These are phyloP conservation scores for Ophiognomonia clavigignenti-juglandacearum DNA, from an alignment of 2,329 filamentous ascomycete species.

Conservation along the genomic window DNA sequence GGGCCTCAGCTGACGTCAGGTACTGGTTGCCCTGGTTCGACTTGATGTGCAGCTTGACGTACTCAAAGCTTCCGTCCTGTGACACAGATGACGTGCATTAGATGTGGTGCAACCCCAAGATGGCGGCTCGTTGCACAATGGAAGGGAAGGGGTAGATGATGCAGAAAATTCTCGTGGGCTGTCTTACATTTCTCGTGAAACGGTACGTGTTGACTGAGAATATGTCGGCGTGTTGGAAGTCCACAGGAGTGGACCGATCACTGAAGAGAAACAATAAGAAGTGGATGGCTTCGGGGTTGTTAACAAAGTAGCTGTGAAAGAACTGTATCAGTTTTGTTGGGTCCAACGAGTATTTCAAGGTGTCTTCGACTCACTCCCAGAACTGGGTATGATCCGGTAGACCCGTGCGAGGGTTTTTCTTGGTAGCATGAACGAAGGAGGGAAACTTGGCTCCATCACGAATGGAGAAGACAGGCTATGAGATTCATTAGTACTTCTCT, in stretches of 20 bases:
- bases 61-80: conserved; percentile 15
- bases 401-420: conserved; percentile 20
- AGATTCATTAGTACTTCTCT: not conserved
- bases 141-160: not conserved
- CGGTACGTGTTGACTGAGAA: conserved; percentile 46
- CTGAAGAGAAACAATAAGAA: conserved; percentile 47
- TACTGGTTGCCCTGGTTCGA: conserved; percentile 8
- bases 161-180: not conserved
- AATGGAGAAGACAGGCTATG: conserved; percentile 37
- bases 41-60: conserved; percentile 17
- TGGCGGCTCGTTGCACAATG: not conserved
- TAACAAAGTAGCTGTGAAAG: conserved; percentile 13
- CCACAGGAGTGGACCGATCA: conserved; percentile 42
- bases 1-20: conserved; percentile 1
- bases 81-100: not conserved
- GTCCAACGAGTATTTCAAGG: not conserved
- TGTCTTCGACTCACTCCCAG: conserved; percentile 25
- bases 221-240: conserved; percentile 39
- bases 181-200: conserved; percentile 29
- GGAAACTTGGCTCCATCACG: conserved; percentile 44
- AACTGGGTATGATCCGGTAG: conserved; percentile 14
- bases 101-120: not conserved
- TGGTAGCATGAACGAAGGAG: conserved; percentile 23
- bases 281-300: conserved; percentile 45
- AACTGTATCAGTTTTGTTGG: not conserved